Percentiles rank a stretch among this genome's conserved stretches.
Evolutionary conservation across 2,329 filamentous ascomycete species (phyloP).

Genomic region (Fusarium sp.): DNA sequence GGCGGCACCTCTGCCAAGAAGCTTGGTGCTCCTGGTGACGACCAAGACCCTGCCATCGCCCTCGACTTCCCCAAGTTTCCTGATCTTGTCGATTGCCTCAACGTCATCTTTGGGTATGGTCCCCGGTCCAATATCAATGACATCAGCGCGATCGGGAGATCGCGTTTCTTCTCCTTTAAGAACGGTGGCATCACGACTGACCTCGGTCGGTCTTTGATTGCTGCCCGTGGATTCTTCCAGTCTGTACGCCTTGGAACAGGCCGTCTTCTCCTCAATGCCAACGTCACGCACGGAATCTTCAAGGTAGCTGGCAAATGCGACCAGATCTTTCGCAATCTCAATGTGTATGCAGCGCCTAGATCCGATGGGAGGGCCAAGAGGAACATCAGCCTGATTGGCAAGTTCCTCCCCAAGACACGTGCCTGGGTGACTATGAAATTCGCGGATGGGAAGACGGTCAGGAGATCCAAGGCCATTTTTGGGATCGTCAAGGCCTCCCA

Average conservation of each 20-base stretch:
- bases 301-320: conserved; percentile 52
- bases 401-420: conserved; percentile 53
- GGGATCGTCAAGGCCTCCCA: conserved; percentile 44
- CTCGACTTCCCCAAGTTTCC: conserved; percentile 61
- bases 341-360: conserved; percentile 21
- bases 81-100: conserved; percentile 63
- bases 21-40: neutral
- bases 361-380: conserved; percentile 11
- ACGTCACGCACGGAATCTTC: conserved; percentile 67
- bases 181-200: conserved; percentile 39
- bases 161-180: conserved; percentile 61
- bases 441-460: conserved; percentile 47
- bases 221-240: conserved; percentile 67
- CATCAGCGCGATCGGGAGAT: conserved; percentile 57
- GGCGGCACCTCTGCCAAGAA: conserved; percentile 50
- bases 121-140: conserved; percentile 51
- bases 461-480: conserved; percentile 46
- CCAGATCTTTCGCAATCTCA: conserved; percentile 48
- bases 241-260: conserved; percentile 66
- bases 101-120: conserved; percentile 61
- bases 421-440: conserved; percentile 49
- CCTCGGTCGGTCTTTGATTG: conserved; percentile 50
- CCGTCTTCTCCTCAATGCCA: conserved; percentile 65
- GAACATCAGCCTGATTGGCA: conserved; percentile 48
- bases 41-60: conserved; percentile 19